Percentiles rank a stretch among this genome's conserved stretches.
Conservation (phyloP, 495 filamentous ascomycete genomes). For the Emericellopsis terricola region DNA sequence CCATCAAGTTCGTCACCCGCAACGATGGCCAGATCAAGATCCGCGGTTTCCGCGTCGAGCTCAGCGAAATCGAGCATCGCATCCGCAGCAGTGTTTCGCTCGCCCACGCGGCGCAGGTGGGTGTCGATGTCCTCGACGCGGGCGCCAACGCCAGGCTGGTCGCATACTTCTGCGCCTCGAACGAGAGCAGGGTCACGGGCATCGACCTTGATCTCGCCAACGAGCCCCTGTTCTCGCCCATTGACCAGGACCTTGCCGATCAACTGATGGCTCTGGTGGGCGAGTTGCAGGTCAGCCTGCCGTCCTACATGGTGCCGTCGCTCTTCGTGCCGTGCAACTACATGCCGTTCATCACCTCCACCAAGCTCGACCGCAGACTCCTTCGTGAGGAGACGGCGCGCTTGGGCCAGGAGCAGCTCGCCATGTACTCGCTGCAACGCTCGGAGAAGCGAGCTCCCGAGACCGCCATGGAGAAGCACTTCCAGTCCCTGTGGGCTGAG, state of each 20-base stretch:
- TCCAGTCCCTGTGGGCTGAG: conserved; percentile 24
- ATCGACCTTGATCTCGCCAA: conserved; percentile 9
- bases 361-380: conserved; percentile 35
- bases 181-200: conserved; percentile 9
- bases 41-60: conserved; percentile 19
- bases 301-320: conserved; percentile 37
- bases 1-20: conserved; percentile 11
- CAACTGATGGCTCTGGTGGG: conserved; percentile 9
- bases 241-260: conserved; percentile 18
- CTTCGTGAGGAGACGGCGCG: conserved; percentile 22
- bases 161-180: conserved; percentile 12
- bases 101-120: conserved; percentile 5
- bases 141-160: conserved; percentile 16
- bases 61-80: conserved; percentile 17
- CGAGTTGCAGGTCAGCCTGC: conserved; percentile 15
- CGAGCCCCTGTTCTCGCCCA: conserved; percentile 18
- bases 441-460: conserved; percentile 12
- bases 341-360: no score
- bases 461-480: conserved; percentile 22
- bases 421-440: conserved; percentile 14
- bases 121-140: conserved; percentile 5
- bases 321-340: no score
- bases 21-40: conserved; percentile 26
- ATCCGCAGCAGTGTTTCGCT: conserved; percentile 7
- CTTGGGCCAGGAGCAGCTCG: conserved; percentile 19